Evolutionary conservation across 1,139 yeast genomes (phyloP).

Genomic region (Yamadazyma dendronema): DNA sequence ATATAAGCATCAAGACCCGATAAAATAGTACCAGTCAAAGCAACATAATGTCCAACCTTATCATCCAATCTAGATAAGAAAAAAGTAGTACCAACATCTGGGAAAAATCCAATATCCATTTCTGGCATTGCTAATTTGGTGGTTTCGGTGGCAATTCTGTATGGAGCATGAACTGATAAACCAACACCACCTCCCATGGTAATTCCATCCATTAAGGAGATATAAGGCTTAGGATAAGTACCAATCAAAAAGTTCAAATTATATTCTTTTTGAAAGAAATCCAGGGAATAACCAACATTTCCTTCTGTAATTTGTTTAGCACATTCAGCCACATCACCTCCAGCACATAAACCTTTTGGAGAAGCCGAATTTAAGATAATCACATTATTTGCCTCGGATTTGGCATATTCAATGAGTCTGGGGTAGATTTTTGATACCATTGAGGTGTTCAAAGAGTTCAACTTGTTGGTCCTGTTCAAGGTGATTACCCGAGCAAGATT

Average conservation of each 20-base stretch:
- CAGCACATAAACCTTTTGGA: slow-evolving; percentile 72
- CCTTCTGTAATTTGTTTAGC: slow-evolving; percentile 51
- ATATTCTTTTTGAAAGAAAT: slow-evolving; percentile 80
- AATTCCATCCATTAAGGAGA: slow-evolving; percentile 85
- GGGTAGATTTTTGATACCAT: slow-evolving; percentile 80
- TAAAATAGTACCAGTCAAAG: slow-evolving; percentile 80
- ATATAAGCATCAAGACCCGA: slow-evolving; percentile 76
- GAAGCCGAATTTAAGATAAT: slow-evolving; percentile 71
- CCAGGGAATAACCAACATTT: slow-evolving; percentile 53
- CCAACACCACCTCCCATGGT: slow-evolving; percentile 99
- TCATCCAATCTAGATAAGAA: slow-evolving; percentile 83
- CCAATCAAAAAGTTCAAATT: slow-evolving; percentile 76
- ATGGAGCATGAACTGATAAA: slow-evolving; percentile 86
- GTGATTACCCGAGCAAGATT: slow-evolving; percentile 73
- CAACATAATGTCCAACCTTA: slow-evolving; percentile 79
- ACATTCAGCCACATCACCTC: slow-evolving; percentile 90
- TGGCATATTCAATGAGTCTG: slow-evolving; percentile 72
- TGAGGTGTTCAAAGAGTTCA: slow-evolving; percentile 78
- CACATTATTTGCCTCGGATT: slow-evolving; percentile 61
- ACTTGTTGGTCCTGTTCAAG: slow-evolving; percentile 76
- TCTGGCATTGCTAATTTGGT: slow-evolving; percentile 98
- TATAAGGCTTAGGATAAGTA: slow-evolving; percentile 80
- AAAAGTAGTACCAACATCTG: slow-evolving; percentile 93
- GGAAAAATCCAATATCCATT: slow-evolving; percentile 93
- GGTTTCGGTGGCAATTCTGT: slow-evolving; percentile 86